Conservation (phyloP, 2,329 filamentous ascomycete genomes). For the Elsinoe australis region DNA sequence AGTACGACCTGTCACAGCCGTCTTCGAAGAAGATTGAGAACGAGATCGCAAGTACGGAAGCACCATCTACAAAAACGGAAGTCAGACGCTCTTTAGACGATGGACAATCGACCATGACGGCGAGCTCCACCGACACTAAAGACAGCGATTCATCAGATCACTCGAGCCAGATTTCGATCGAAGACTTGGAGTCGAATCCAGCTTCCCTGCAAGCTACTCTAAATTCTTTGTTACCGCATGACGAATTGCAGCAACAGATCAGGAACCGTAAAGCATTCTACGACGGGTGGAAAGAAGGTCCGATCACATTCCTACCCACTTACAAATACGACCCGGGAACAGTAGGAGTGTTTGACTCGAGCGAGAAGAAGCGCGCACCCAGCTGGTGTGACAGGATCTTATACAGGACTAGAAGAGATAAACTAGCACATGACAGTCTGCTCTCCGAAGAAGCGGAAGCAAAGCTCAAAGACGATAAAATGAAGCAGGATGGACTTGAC, state of each 20-base stretch:
- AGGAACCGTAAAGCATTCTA: constrained; percentile 71
- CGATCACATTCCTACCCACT: constrained; percentile 81
- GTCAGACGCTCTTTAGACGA: constrained; percentile 1
- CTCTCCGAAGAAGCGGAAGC: constrained; percentile 58
- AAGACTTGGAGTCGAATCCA: constrained; percentile 49
- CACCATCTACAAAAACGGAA: not conserved
- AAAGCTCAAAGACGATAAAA: constrained; percentile 69
- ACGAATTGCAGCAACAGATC: constrained; percentile 73
- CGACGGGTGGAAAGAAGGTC: constrained; percentile 85
- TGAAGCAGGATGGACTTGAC: constrained; percentile 72
- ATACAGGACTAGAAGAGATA: constrained; percentile 68
- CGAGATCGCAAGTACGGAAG: constrained; percentile 23
- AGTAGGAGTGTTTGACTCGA: constrained; percentile 84
- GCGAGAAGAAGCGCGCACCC: constrained; percentile 84
- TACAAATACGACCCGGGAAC: constrained; percentile 99
- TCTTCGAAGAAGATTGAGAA: constrained; percentile 32
- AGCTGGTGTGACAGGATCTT: constrained; percentile 97
- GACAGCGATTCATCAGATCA: not conserved
- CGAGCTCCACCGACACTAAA: constrained; percentile 7
- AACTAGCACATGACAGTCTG: constrained; percentile 56
- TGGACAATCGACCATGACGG: constrained; percentile 5
- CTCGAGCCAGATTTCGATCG: constrained; percentile 1
- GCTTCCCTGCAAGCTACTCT: constrained; percentile 82
- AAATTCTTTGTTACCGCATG: constrained; percentile 77
- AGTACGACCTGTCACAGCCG: constrained; percentile 53